Evolutionary conservation across 164 flowering plant species (phyloP).

Genomic region (Tetrastigma voinierianum): DNA sequence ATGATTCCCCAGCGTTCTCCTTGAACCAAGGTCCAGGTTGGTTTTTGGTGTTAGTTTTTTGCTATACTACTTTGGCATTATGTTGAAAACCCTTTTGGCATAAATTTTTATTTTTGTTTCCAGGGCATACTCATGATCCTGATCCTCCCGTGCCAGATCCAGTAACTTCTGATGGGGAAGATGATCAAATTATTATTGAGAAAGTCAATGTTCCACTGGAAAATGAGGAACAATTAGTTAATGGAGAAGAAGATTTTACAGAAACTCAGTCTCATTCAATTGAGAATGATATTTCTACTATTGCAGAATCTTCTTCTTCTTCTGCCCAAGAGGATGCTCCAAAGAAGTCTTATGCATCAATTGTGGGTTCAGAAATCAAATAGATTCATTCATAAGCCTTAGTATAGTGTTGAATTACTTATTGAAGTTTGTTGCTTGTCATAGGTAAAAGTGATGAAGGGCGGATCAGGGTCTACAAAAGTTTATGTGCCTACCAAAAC

Average conservation of each 20-base stretch:
- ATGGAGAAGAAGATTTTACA: constrained; percentile 21
- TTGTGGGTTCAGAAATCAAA: constrained; percentile 36
- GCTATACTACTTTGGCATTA: too few species aligned
- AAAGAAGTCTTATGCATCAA: constrained; percentile 79
- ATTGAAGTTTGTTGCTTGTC: constrained; percentile 12
- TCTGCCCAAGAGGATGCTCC: constrained; percentile 49
- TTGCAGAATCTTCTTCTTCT: constrained; percentile 30
- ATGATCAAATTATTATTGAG: constrained; percentile 24
- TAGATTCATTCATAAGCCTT: neutral
- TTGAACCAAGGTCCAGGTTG: constrained; percentile 46
- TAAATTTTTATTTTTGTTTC: constrained; percentile 13
- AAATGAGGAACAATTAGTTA: constrained; percentile 19
- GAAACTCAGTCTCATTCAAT: constrained; percentile 21
- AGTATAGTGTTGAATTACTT: neutral
- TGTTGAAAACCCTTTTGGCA: neutral
- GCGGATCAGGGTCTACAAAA: constrained; percentile 26
- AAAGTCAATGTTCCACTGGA: constrained; percentile 22
- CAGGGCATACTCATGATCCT: constrained; percentile 42
- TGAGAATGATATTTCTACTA: constrained; percentile 27
- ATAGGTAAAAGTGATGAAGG: constrained; percentile 45
- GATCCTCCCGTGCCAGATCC: constrained; percentile 32
- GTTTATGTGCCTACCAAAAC: constrained; percentile 45
- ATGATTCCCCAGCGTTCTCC: constrained; percentile 22
- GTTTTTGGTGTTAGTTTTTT: neutral
- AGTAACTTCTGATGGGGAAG: constrained; percentile 28